Evolutionary conservation across 2,329 filamentous ascomycete genomes (phyloP).

Genomic region (Cryphonectria nitschkei): DNA sequence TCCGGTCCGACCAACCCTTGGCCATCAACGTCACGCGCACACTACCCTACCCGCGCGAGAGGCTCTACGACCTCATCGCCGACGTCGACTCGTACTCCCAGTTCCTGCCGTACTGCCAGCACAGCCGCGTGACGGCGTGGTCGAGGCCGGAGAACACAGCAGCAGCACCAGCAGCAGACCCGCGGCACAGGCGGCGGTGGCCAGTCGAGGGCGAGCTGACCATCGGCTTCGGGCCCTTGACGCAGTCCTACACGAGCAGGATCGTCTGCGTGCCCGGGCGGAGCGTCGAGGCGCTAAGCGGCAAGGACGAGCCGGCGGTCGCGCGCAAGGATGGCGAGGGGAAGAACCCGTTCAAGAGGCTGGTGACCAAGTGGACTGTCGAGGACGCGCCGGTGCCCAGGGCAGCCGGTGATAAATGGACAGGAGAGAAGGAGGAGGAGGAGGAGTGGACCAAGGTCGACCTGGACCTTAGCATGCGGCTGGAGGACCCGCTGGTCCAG

Average conservation of each 20-base stretch:
- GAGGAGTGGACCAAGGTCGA: conserved; percentile 70
- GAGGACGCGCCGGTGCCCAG: conserved; percentile 42
- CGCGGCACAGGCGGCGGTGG: conserved; percentile 50
- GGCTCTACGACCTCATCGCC: conserved; percentile 84
- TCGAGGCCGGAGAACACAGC: conserved; percentile 52
- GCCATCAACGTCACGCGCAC: conserved; percentile 70
- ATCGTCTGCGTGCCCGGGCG: conserved; percentile 75
- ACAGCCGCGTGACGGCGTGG: conserved; percentile 77
- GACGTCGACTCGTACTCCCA: conserved; percentile 81
- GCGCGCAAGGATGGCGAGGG: conserved; percentile 34
- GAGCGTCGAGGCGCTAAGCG: conserved; percentile 78
- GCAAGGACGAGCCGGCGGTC: conserved; percentile 54
- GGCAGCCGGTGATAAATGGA: conserved; percentile 28
- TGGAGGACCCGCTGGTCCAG: conserved; percentile 86
- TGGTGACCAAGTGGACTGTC: conserved; percentile 73
- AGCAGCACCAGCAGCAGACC: conserved; percentile 32
- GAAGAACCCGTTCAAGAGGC: conserved; percentile 57
- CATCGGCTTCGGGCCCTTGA: conserved; percentile 82
- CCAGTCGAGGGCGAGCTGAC: conserved; percentile 79
- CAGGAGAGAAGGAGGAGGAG: conserved; percentile 12
- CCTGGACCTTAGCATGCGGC: conserved; percentile 79
- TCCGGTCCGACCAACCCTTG: conserved; percentile 54
- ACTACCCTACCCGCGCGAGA: conserved; percentile 71
- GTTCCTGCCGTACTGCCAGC: conserved; percentile 91
- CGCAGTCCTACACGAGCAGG: conserved; percentile 80